A percentile compares a stretch with the other conserved stretches of the same genome.
Evolutionary conservation across 805 yeast species (phyloP).

Genomic region (Candida schatavii): DNA sequence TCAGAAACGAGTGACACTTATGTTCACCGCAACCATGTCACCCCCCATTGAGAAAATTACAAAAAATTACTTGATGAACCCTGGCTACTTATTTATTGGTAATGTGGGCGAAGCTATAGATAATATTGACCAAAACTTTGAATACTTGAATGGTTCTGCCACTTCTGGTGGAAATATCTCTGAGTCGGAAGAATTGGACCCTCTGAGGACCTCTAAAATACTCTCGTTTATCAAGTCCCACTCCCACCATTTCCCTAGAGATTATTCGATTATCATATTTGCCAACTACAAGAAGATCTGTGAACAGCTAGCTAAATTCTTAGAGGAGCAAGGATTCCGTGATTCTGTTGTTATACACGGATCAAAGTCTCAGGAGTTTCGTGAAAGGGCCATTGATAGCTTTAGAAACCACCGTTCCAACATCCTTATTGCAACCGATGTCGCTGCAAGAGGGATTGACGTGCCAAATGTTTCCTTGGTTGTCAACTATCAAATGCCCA

Average conservation of each 20-base stretch:
- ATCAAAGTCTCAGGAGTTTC: conserved; percentile 75
- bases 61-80: conserved; percentile 54
- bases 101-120: conserved; percentile 62
- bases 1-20: conserved; percentile 60
- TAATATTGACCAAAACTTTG: conserved; percentile 66
- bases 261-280: conserved; percentile 62
- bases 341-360: conserved; percentile 75
- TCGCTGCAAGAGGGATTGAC: conserved; percentile 95
- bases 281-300: conserved; percentile 75
- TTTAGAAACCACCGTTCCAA: conserved; percentile 56
- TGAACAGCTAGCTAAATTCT: conserved; percentile 57
- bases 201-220: conserved; percentile 43
- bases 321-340: conserved; percentile 44
- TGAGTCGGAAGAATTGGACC: conserved; percentile 27
- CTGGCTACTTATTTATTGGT: conserved; percentile 69
- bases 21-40: conserved; percentile 96
- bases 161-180: conserved; percentile 13
- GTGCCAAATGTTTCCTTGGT: conserved; percentile 84
- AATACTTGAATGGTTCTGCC: conserved; percentile 16
- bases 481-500: conserved; percentile 81
- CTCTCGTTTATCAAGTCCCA: conserved; percentile 39
- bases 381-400: conserved; percentile 71
- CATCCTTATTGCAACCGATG: conserved; percentile 85
- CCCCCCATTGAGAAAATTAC: conserved; percentile 67
- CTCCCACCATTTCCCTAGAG: conserved; percentile 26